Conservation (phyloP, 805 yeast genomes). For the Candida suzukii region DNA sequence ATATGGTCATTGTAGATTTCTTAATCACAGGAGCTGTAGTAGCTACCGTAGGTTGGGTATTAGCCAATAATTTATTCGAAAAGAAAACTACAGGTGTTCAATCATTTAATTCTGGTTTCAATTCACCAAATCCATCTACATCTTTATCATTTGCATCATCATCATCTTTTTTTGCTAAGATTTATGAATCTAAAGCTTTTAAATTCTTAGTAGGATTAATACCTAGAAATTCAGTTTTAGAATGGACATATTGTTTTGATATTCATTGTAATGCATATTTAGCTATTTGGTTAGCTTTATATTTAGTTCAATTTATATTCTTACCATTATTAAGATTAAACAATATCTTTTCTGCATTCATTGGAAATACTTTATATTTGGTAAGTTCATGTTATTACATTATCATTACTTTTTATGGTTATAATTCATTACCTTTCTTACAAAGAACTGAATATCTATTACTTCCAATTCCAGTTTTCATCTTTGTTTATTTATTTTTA, state of each 20-base stretch:
- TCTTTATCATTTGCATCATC: neutral
- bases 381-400: slow-evolving; percentile 70
- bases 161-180: neutral
- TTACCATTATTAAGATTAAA: slow-evolving; percentile 64
- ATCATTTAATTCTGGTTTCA: neutral
- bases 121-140: neutral
- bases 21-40: slow-evolving; percentile 60
- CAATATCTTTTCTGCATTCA: slow-evolving; percentile 57
- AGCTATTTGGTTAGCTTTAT: slow-evolving; percentile 68
- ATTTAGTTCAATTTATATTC: slow-evolving; percentile 66
- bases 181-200: neutral
- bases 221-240: slow-evolving; percentile 40
- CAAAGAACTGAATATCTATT: slow-evolving; percentile 55
- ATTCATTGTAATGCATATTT: slow-evolving; percentile 89
- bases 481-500: slow-evolving; percentile 48
- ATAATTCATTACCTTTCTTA: slow-evolving; percentile 64
- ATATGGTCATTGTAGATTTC: slow-evolving; percentile 84
- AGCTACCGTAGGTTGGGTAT: slow-evolving; percentile 67
- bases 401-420: slow-evolving; percentile 83
- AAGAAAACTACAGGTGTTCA: slow-evolving; percentile 16
- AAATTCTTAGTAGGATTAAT: slow-evolving; percentile 18
- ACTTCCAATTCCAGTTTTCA: slow-evolving; percentile 56
- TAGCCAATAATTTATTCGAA: slow-evolving; percentile 60
- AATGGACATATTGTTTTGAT: slow-evolving; percentile 94
- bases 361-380: slow-evolving; percentile 77